Base-by-base conservation (phyloP, 345 rosid genomes). In the Kernera saxatilis region DNA sequence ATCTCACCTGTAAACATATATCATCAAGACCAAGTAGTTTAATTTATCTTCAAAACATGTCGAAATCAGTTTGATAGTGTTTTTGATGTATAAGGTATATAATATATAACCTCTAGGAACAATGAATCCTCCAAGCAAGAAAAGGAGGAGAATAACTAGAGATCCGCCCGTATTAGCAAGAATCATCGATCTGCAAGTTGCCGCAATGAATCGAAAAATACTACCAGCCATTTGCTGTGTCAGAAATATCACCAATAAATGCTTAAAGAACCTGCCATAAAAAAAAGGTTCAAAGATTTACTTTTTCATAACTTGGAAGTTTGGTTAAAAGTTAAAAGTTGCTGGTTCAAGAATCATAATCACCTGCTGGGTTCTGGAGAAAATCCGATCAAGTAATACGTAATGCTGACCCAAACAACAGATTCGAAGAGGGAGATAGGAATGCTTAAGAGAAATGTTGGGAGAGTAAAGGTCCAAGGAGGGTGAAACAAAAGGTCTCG, bases 211-310 rank as follows among this genome's bases (percentile, higher is more conserved):
- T 77, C 89, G 73, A 46, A 94, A 94, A 21, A 88, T 51, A 18
- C 86, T 88, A 30, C 86, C 81, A 27, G 97, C 99, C 96, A 88
- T 86, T 82, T 91, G 97, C 27, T 94, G 97, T 61, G 84, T 76
- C 67, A 85, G 58, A 58, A 89, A 89, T 27, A 91, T 73, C 80
- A 86, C 25, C 54, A 89, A 52, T 4, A 89, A 64, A 30, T 86
- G 84, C 90, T 94, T 94, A 79, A 91, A 88, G 71, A 94, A 91
- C 88, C 98, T 93, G 82, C 64, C 53, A 60, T 17, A 37, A 21
- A 13, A 26, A 62, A 18, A 12, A 27, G 18, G 17, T 9, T 53
- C 0, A 37, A 25, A 15, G 6, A 36, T 5, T 26, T 17, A 4
- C 2, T 6, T 36, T 50, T 35, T 36, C 48, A 33, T 22, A 22